A percentile compares a stretch with the other conserved stretches of the same genome.
Evolutionary conservation across 164 flowering plant species (phyloP).

Genomic region (Aristolochia contorta): DNA sequence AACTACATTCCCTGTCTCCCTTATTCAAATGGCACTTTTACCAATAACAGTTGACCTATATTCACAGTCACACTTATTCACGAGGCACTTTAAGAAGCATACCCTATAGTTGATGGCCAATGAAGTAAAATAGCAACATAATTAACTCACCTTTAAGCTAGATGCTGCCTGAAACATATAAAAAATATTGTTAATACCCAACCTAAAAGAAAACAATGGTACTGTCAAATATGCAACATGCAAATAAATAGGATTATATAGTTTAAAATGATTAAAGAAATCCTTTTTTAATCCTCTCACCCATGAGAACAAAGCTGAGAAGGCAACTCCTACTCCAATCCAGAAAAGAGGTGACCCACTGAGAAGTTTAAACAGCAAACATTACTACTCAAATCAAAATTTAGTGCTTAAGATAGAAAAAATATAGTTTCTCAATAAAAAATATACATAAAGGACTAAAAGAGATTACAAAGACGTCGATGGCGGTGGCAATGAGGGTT

Average conservation of each 20-base stretch:
- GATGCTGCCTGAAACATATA: conserved; percentile 45
- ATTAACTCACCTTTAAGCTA: conserved; percentile 52
- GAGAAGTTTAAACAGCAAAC: conserved; percentile 1
- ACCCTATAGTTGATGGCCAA: conserved; percentile 2
- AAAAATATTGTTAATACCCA: conserved; percentile 11
- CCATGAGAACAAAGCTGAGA: conserved; percentile 84
- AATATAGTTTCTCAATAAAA: no score
- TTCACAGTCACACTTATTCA: no score
- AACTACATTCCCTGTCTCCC: no score
- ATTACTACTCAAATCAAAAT: no score
- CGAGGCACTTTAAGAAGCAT: no score
- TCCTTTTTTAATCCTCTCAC: conserved; percentile 26
- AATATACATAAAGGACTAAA: no score
- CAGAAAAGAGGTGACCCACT: conserved; percentile 94
- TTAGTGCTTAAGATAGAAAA: no score
- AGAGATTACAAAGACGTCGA: conserved; percentile 50
- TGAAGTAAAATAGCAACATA: conserved; percentile 7
- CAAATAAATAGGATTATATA: background rate
- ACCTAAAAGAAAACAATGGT: background rate
- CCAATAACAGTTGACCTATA: no score
- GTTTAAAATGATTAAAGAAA: background rate
- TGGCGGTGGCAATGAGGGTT: conserved; percentile 39
- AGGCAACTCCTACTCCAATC: conserved; percentile 92
- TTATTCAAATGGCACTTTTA: no score
- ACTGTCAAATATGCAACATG: background rate